A percentile compares a stretch with the other conserved stretches of the same genome.
Conservation (phyloP, 805 yeast genomes). For the Suhomyces sp. region DNA sequence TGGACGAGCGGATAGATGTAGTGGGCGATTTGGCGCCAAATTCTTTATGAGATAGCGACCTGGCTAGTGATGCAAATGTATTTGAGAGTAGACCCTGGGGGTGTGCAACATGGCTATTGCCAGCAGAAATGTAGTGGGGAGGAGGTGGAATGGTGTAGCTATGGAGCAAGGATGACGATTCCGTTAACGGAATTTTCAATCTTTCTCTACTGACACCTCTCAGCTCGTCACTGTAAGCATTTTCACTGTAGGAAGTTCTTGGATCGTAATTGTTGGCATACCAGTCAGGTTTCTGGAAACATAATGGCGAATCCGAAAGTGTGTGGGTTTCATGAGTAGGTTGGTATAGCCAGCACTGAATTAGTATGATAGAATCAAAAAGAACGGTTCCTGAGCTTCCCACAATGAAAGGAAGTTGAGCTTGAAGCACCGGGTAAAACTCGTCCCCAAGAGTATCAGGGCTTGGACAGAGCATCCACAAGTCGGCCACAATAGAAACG, state of each 20-base stretch:
- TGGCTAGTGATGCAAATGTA: slow-evolving; percentile 16
- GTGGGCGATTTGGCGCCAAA: slow-evolving; percentile 3
- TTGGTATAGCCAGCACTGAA: slow-evolving; percentile 30
- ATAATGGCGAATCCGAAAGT: slow-evolving; percentile 8
- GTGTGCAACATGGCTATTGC: background rate
- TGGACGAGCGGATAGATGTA: background rate
- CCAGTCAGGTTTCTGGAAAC: slow-evolving; percentile 40
- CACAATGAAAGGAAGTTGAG: slow-evolving; percentile 76
- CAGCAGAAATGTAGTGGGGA: slow-evolving; percentile 15
- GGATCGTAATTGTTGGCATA: slow-evolving; percentile 21
- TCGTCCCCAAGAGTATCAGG: slow-evolving; percentile 7
- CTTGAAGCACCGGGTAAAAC: slow-evolving; percentile 24
- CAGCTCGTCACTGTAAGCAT: background rate
- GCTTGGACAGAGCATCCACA: slow-evolving; percentile 17
- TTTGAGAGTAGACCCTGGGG: slow-evolving; percentile 11
- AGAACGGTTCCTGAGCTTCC: slow-evolving; percentile 54
- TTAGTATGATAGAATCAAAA: slow-evolving; percentile 29
- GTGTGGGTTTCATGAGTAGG: background rate
- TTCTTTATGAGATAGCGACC: slow-evolving; percentile 10
- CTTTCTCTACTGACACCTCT: background rate
- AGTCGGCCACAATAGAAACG: slow-evolving; percentile 30
- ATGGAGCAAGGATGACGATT: background rate
- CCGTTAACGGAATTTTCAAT: background rate
- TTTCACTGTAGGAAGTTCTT: background rate
- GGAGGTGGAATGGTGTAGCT: slow-evolving; percentile 12